These are phyloP conservation scores for Malassezia obtusa DNA, from an alignment of 1,284 basidiomycete genomes.

Conservation along the genomic window DNA sequence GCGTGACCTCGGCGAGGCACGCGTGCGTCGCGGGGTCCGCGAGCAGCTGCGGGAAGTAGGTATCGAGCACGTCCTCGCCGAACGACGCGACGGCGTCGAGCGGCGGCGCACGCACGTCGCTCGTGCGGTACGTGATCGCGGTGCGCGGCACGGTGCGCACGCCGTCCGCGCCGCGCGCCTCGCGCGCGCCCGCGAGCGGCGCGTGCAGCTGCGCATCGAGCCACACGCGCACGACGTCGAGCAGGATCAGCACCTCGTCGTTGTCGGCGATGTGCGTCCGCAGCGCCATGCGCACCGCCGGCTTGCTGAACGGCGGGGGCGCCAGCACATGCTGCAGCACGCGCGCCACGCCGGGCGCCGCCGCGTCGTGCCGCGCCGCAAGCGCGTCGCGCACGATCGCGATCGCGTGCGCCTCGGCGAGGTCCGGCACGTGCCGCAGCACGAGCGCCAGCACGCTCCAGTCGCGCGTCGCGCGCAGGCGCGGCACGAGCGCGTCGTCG, in stretches of 20 bases:
- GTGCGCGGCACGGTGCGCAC: conserved; percentile 9
- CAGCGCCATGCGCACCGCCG: conserved; percentile 16
- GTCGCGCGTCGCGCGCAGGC: conserved; percentile 10
- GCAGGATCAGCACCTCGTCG: conserved; percentile 12
- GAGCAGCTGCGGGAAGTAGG: conserved; percentile 15
- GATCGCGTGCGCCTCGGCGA: conserved; percentile 11
- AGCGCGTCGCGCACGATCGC: conserved; percentile 10
- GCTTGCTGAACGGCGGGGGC: conserved; percentile 14
- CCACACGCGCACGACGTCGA: conserved; percentile 12
- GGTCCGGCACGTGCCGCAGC: conserved; percentile 15
- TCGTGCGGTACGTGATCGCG: conserved; percentile 7
- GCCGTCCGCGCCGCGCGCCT: not conserved
- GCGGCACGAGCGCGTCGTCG: conserved; percentile 3
- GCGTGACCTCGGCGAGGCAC: conserved; percentile 9
- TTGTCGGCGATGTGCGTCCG: conserved; percentile 11
- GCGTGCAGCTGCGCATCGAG: not conserved
- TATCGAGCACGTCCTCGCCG: conserved; percentile 17
- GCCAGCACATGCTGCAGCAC: conserved; percentile 15
- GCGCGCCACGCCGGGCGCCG: conserved; percentile 11
- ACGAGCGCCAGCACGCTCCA: conserved; percentile 10
- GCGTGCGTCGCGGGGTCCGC: conserved; percentile 5
- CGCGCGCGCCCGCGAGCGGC: conserved; percentile 3
- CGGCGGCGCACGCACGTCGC: conserved; percentile 11
- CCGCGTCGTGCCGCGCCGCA: not conserved
- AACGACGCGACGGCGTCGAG: conserved; percentile 12